These are phyloP conservation scores for Wallacemonas sp. DNA, from an alignment of 208 protist species.

Conservation along the genomic window DNA sequence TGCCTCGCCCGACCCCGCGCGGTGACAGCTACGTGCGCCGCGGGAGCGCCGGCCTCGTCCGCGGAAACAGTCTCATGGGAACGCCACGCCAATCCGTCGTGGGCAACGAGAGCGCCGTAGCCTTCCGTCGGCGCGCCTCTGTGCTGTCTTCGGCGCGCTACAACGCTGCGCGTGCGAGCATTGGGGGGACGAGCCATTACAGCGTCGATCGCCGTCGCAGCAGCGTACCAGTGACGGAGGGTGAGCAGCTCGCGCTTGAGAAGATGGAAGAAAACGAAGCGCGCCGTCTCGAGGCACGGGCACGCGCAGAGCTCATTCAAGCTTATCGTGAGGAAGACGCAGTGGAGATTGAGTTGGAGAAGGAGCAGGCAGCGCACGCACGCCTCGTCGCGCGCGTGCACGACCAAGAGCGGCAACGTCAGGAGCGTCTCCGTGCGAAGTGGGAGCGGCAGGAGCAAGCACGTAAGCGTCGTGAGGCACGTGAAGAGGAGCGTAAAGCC, in stretches of 20 bases:
- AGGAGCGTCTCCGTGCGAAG: conserved; percentile 2
- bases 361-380: conserved; percentile 30
- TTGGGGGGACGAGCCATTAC: conserved; percentile 20
- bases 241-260: conserved; percentile 41
- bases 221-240: conserved; percentile 31
- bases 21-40: not conserved
- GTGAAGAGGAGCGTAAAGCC: conserved; percentile 22
- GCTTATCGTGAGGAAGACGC: conserved; percentile 22
- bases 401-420: conserved; percentile 20
- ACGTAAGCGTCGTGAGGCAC: conserved; percentile 8
- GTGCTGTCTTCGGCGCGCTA: conserved; percentile 37
- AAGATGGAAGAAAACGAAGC: conserved; percentile 60
- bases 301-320: conserved; percentile 29
- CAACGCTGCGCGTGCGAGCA: conserved; percentile 31
- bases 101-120: conserved; percentile 1
- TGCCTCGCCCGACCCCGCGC: not conserved
- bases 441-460: conserved; percentile 25
- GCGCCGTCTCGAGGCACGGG: conserved; percentile 34
- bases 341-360: conserved; percentile 39
- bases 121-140: conserved; percentile 29
- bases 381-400: conserved; percentile 20
- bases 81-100: not conserved
- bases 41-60: not conserved
- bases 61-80: not conserved
- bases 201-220: conserved; percentile 11